phyloP scores from a whole-genome alignment of 768 basidiomycete genomes.

The Agaricus blazei region DNA sequence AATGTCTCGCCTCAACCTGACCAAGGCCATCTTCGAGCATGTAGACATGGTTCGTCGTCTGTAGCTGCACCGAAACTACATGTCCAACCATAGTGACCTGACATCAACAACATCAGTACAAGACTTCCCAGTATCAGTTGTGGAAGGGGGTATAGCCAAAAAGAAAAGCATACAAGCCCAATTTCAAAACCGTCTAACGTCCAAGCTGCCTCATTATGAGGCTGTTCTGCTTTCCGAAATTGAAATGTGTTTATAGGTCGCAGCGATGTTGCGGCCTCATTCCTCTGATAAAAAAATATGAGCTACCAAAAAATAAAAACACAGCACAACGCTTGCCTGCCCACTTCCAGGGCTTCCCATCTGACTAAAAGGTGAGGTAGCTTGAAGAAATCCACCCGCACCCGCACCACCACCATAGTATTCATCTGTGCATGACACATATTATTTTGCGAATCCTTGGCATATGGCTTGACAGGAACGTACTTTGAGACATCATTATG shows the following conservation, averaged over 20 bases:
- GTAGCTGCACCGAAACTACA: conserved; percentile 59
- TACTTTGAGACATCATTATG: conserved; percentile 39
- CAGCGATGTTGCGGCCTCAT: conserved; percentile 32
- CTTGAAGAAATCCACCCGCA: conserved; percentile 55
- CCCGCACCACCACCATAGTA: conserved; percentile 36
- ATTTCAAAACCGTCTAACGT: conserved; percentile 74
- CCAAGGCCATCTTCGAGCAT: conserved; percentile 85
- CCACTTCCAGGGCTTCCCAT: conserved; percentile 57
- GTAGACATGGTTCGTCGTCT: conserved; percentile 80
- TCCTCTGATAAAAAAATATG: conserved; percentile 20
- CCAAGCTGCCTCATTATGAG: conserved; percentile 88
- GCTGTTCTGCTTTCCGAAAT: conserved; percentile 69
- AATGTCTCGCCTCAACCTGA: conserved; percentile 70
- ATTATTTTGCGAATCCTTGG: not conserved
- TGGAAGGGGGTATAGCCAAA: not conserved
- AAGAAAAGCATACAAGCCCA: conserved; percentile 53
- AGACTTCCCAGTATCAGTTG: not conserved
- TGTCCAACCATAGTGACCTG: conserved; percentile 32
- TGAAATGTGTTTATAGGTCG: conserved; percentile 80
- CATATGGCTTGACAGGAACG: conserved; percentile 8
- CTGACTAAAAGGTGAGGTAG: conserved; percentile 55
- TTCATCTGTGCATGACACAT: conserved; percentile 12
- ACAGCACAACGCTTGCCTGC: conserved; percentile 27
- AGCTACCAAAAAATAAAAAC: not conserved
- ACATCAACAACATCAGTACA: not conserved